Conservation (phyloP, 805 yeast species). For the Yarrowia porcina region DNA sequence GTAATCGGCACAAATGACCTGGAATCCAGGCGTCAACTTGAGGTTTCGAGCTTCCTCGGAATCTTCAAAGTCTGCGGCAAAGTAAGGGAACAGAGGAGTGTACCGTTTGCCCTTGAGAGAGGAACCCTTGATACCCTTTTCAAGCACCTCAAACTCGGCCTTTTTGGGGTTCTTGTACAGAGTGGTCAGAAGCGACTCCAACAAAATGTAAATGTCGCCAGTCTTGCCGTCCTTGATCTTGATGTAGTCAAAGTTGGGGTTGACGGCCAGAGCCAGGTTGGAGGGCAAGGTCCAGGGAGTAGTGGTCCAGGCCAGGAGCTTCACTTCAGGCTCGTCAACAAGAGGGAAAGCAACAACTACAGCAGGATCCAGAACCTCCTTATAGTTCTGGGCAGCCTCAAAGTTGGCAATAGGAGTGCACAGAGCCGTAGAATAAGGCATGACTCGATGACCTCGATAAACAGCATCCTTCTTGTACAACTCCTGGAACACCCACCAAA, state of each 20-base stretch:
- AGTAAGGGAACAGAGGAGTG: slow-evolving; percentile 79
- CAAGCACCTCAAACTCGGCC: slow-evolving; percentile 82
- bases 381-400: slow-evolving; percentile 97
- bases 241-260: slow-evolving; percentile 86
- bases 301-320: slow-evolving; percentile 96
- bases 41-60: slow-evolving; percentile 20
- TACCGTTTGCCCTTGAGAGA: slow-evolving; percentile 77
- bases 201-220: slow-evolving; percentile 73
- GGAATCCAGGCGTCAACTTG: slow-evolving; percentile 54
- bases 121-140: slow-evolving; percentile 65
- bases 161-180: slow-evolving; percentile 92
- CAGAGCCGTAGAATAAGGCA: slow-evolving; percentile 98
- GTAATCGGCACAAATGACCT: slow-evolving; percentile 75
- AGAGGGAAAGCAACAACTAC: slow-evolving; percentile 87
- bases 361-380: slow-evolving; percentile 96
- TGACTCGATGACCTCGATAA: slow-evolving; percentile 92
- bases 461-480: slow-evolving; percentile 81
- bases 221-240: slow-evolving; percentile 89
- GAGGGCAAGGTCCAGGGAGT: slow-evolving; percentile 99
- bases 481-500: slow-evolving; percentile 98
- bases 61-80: slow-evolving; percentile 68
- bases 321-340: slow-evolving; percentile 73
- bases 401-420: slow-evolving; percentile 96
- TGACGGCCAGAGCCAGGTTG: slow-evolving; percentile 85
- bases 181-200: slow-evolving; percentile 77